Conservation (phyloP, 805 yeast species). For the Pichia ethanolica region DNA sequence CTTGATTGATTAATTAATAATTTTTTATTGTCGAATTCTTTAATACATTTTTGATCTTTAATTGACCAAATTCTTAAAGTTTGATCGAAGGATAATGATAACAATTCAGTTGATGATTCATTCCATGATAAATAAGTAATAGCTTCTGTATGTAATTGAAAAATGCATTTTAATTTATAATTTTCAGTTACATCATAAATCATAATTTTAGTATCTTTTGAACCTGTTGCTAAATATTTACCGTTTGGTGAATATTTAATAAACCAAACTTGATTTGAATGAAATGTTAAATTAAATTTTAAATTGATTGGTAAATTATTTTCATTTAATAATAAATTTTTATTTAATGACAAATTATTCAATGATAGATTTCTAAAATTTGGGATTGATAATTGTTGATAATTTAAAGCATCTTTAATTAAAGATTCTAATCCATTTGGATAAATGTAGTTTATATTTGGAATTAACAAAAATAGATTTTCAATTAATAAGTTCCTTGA, state of each 20-base stretch:
- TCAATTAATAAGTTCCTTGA: conserved; percentile 37
- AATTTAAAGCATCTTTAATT: conserved; percentile 42
- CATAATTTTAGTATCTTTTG: conserved; percentile 56
- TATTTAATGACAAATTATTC: not conserved
- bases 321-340: not conserved
- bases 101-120: conserved; percentile 55
- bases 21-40: conserved; percentile 4
- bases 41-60: conserved; percentile 2
- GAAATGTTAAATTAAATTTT: conserved; percentile 41
- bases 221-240: conserved; percentile 64
- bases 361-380: conserved; percentile 5
- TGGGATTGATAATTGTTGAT: conserved; percentile 32
- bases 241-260: conserved; percentile 75
- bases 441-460: conserved; percentile 37
- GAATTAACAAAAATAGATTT: conserved; percentile 38
- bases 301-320: conserved; percentile 36
- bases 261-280: conserved; percentile 78
- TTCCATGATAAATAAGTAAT: conserved; percentile 72
- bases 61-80: conserved; percentile 42
- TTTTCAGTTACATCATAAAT: conserved; percentile 56
- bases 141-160: conserved; percentile 43
- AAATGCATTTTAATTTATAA: conserved; percentile 31
- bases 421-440: conserved; percentile 47
- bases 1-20: conserved; percentile 4
- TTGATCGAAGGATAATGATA: conserved; percentile 69